These are phyloP conservation scores for Cylindrotheca fusiformis DNA, from an alignment of 108 stramenopile genomes.

Conservation along the genomic window DNA sequence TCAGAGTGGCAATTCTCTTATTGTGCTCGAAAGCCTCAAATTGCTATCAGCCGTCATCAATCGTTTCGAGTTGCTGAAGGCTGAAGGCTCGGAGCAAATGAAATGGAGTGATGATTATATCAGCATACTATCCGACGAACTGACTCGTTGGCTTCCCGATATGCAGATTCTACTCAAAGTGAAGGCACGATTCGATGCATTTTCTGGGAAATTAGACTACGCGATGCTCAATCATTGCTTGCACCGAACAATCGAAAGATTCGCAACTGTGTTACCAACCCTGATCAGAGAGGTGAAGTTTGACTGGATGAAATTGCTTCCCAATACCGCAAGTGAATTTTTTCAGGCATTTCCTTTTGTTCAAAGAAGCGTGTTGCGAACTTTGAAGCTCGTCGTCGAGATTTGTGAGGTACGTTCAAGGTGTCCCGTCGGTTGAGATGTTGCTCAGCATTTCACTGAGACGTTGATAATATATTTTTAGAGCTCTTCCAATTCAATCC, in stretches of 20 bases:
- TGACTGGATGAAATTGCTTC: slow-evolving; percentile 75
- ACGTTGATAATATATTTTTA: background rate
- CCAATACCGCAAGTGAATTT: slow-evolving; percentile 25
- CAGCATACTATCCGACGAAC: slow-evolving; percentile 5
- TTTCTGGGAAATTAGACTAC: slow-evolving; percentile 3
- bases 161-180: slow-evolving; percentile 51
- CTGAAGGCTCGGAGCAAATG: background rate
- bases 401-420: slow-evolving; percentile 11
- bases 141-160: slow-evolving; percentile 51
- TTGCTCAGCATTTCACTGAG: too few species aligned
- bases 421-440: too few species aligned
- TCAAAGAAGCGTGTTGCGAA: slow-evolving; percentile 16
- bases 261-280: slow-evolving; percentile 35
- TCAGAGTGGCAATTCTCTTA: slow-evolving; percentile 47
- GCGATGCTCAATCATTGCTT: slow-evolving; percentile 18
- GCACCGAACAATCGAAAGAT: slow-evolving; percentile 31
- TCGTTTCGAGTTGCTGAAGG: slow-evolving; percentile 10
- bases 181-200: slow-evolving; percentile 49
- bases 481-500: background rate
- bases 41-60: slow-evolving; percentile 6
- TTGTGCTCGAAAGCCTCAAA: slow-evolving; percentile 43
- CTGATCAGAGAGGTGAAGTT: slow-evolving; percentile 35
- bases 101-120: slow-evolving; percentile 15
- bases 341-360: slow-evolving; percentile 6
- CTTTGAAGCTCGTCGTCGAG: slow-evolving; percentile 6